Evolutionary conservation across 106 monocot species (phyloP).

Genomic region (Xerophyta viscosa): DNA sequence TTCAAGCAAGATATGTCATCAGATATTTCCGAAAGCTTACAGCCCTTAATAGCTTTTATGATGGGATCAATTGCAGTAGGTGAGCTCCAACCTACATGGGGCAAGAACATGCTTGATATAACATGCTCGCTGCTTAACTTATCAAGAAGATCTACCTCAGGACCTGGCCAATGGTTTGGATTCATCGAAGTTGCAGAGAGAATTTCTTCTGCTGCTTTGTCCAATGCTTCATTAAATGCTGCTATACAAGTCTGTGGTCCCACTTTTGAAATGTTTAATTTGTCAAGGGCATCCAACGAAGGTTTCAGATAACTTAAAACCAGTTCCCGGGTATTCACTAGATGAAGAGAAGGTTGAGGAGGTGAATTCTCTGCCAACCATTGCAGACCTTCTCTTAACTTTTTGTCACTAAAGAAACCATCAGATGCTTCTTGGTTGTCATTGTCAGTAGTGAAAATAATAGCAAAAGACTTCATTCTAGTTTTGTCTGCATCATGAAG

Average conservation of each 20-base stretch:
- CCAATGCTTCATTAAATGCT: constrained; percentile 61
- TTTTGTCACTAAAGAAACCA: constrained; percentile 59
- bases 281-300: constrained; percentile 22
- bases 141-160: constrained; percentile 58
- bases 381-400: constrained; percentile 49
- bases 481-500: constrained; percentile 34
- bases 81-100: constrained; percentile 51
- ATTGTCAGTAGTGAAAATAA: constrained; percentile 34
- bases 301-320: constrained; percentile 31
- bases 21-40: constrained; percentile 55
- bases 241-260: constrained; percentile 48
- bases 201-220: constrained; percentile 39
- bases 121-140: constrained; percentile 25
- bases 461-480: constrained; percentile 28
- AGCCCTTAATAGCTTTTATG: constrained; percentile 25
- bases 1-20: constrained; percentile 35
- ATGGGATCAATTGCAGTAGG: constrained; percentile 29
- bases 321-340: constrained; percentile 44
- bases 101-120: constrained; percentile 30
- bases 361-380: constrained; percentile 76
- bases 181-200: constrained; percentile 38
- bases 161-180: constrained; percentile 64
- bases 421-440: not conserved
- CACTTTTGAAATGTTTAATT: constrained; percentile 14
- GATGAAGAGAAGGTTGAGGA: constrained; percentile 30